Evolutionary conservation across 495 filamentous ascomycete species (phyloP).

Genomic region (Penicillium coffeae): DNA sequence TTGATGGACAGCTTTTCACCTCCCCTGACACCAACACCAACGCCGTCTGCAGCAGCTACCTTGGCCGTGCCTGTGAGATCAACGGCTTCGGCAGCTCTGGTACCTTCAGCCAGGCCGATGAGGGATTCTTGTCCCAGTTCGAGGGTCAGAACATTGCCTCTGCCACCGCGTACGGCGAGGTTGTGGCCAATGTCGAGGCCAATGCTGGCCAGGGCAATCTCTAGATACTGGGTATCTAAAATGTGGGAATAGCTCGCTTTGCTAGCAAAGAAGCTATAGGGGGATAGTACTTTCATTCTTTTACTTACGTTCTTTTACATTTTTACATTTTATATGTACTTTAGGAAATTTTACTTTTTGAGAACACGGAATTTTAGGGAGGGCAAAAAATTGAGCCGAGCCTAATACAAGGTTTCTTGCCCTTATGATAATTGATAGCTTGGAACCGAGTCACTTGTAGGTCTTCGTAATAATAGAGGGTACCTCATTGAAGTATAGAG

Average conservation of each 20-base stretch:
- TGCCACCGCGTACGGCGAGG: conserved; percentile 32
- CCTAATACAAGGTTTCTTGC: neutral
- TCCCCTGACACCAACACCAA: conserved; percentile 33
- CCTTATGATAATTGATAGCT: neutral
- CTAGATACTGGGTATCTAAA: conserved; percentile 7
- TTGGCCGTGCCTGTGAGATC: conserved; percentile 42
- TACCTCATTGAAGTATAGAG: no score
- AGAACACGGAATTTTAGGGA: neutral
- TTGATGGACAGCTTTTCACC: conserved; percentile 43
- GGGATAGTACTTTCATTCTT: neutral
- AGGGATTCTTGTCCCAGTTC: conserved; percentile 46
- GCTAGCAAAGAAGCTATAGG: neutral
- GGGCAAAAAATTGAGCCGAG: neutral
- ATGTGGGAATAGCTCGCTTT: neutral
- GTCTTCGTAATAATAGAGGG: neutral
- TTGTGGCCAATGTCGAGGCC: conserved; percentile 28
- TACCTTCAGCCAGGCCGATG: conserved; percentile 32
- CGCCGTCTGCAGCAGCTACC: conserved; percentile 32
- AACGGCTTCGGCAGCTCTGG: conserved; percentile 47
- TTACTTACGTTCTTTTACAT: neutral
- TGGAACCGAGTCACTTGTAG: neutral
- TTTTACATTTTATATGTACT: neutral
- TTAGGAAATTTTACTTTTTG: neutral
- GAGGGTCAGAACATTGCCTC: conserved; percentile 46
- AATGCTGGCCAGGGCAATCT: conserved; percentile 35